Base-by-base conservation (phyloP, 2,329 filamentous ascomycete genomes). In the Paraphaeosphaeria minitans region DNA sequence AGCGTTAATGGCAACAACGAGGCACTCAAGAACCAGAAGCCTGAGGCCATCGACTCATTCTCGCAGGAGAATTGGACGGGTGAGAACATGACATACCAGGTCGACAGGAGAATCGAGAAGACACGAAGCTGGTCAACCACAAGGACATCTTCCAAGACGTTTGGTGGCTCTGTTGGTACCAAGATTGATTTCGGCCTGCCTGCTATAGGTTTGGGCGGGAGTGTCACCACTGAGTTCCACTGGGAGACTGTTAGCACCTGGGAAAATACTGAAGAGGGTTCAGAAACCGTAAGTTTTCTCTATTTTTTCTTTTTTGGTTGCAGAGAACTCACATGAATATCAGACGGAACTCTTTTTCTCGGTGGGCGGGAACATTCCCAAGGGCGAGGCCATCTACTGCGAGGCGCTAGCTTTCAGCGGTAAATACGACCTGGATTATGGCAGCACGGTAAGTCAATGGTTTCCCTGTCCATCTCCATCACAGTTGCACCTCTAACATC, bases 151-250 rank as follows among this genome's bases (percentile, higher is more conserved):
- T 48, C 53, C 9, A 48, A 55, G 21, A 55, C 53, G 2, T 55
- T 55, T 48, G 53, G 53, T 16, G 53, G 53, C 37, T 55, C 53
- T 13, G 22, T 55, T 21, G 24, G 53, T 29, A 33, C 53, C 21
- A 48, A 43, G 33, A 55, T 55, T 49, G 53, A 55, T 49, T 55
- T 55, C 41, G 53, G 53, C 21, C 45, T 55, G 16, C 53, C 53
- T 13, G 35, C 46, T 43, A 48, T 55, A 27, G 53, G 53, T 21
- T 33, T 55, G 22, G 53, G 53, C 41, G 53, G 53, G 48, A 55
- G 53, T 55, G 19, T 55, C 43, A 29, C 43, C n/a, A 55, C 53
- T 31, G 53, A 55, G 19, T 55, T 29, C 16, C 53, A 55, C 43
- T 55, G 53, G 53, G 53, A 55, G 24, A 49, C 43, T 12, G 41